Evolutionary conservation across 140 eudicot genomes (phyloP).

Genomic region (Senecio squalidus): DNA sequence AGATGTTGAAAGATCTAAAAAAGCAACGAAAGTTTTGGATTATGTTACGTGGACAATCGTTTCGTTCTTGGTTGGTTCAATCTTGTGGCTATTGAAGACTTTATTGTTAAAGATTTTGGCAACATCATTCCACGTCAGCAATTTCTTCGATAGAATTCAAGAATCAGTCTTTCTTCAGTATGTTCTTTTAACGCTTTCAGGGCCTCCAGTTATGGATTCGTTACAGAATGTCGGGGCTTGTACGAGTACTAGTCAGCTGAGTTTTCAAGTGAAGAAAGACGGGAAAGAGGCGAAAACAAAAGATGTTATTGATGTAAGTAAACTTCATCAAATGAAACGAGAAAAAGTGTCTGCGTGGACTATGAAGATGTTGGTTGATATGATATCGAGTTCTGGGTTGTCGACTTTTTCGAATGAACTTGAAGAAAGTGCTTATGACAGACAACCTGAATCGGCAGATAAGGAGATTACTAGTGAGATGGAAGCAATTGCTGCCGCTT

Average conservation of each 20-base stretch:
- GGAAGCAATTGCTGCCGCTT: conserved; percentile 90
- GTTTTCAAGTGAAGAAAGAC: conserved; percentile 35
- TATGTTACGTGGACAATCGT: conserved; percentile 59
- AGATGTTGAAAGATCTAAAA: conserved; percentile 31
- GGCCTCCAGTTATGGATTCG: conserved; percentile 61
- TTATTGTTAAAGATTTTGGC: conserved; percentile 68
- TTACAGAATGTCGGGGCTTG: conserved; percentile 30
- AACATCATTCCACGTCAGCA: conserved; percentile 71
- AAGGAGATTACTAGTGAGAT: conserved; percentile 71
- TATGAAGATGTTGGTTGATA: conserved; percentile 73
- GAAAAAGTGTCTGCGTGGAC: conserved; percentile 95
- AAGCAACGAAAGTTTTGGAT: conserved; percentile 34
- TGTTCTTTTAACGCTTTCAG: conserved; percentile 59
- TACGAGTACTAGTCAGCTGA: conserved; percentile 37
- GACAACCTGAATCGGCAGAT: conserved; percentile 45
- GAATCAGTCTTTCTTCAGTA: conserved; percentile 81
- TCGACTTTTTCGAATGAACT: conserved; percentile 62
- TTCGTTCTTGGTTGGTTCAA: conserved; percentile 54
- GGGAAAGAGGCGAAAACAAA: conserved; percentile 40
- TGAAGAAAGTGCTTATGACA: conserved; percentile 57
- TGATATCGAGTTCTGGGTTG: conserved; percentile 61
- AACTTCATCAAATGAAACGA: conserved; percentile 73
- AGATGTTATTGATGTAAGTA: conserved; percentile 62
- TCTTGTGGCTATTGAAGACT: conserved; percentile 71
- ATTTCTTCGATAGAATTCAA: conserved; percentile 86